Base-by-base conservation (phyloP, 176 grass and related monocot species). In the Tillandsia leiboldiana region DNA sequence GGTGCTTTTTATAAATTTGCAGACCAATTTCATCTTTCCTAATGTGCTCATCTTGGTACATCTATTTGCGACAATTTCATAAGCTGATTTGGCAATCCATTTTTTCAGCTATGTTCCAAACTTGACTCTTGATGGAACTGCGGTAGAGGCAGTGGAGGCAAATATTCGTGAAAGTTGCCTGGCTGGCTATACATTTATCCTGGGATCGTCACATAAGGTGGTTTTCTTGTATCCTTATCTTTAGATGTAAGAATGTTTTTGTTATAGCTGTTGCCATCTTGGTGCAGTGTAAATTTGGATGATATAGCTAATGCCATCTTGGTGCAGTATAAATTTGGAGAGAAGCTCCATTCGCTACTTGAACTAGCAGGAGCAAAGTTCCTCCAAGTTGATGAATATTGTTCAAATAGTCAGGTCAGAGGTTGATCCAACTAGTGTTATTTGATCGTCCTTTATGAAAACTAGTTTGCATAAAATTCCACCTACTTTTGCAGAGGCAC, bases 291-390 rank as follows among this genome's bases (percentile, higher is more conserved):
- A 85, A 87, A 83, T 97, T 97, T 87, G 86, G 82, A 49, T 42
- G 33, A 6, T 42, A 42, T 42, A 42, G 33, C 33, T 71, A 75
- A 71, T 78, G 53, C 2, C 78, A 72, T 76, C 76, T 24, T 15
- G 3, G 15, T 79, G 64, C 79, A 97, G 89, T 92, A 97, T 89
- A 85, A 87, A 83, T 97, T 97, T 87, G 86, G 82, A 49, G 89
- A 83, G 14, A 89, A 87, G 68, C 75, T 97, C 51, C 78, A 66
- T 71, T 81, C 79, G 10, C 68, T 97, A 76, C 63, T 97, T 27
- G 82, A 90, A 72, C 57, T 68, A 53, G 23, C 77, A 76, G 89
- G 89, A 85, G 89, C 89, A 75, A 97, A 85, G 78, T 86, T 78
- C 81, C 17, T 87, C 18, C 80, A 68, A 18, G 72, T 84, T 13